phyloP scores from a whole-genome alignment of 2,329 filamentous ascomycete species.

The Dactylellina leptospora region DNA sequence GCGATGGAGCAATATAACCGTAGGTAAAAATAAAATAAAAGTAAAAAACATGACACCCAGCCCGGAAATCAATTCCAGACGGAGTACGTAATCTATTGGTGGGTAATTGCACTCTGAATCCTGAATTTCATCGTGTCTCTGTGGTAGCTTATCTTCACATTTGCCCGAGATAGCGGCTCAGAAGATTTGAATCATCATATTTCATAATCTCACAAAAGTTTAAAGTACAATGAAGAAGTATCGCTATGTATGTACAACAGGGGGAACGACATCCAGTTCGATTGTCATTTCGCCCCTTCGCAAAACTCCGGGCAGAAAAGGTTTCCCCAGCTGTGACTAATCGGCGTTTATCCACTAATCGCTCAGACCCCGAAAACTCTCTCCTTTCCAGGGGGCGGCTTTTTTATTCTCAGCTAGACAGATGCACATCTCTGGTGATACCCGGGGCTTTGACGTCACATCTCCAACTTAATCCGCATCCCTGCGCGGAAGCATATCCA shows the following conservation, averaged over 20 bases:
- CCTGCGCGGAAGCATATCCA: constrained; percentile 31
- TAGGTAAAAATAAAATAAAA: background rate
- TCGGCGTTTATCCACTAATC: constrained; percentile 23
- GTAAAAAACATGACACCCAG: background rate
- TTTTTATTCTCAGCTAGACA: background rate
- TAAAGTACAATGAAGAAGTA: constrained; percentile 1
- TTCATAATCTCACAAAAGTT: background rate
- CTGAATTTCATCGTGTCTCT: background rate
- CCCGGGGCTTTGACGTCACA: constrained; percentile 31
- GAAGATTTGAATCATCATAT: background rate
- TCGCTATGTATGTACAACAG: constrained; percentile 28
- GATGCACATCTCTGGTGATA: too few relatives aligned
- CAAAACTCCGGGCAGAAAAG: constrained; percentile 14
- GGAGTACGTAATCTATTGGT: constrained; percentile 1
- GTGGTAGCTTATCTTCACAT: background rate
- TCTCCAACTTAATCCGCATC: constrained; percentile 14
- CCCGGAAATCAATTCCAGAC: background rate
- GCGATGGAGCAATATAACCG: constrained; percentile 3
- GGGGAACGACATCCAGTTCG: too few relatives aligned
- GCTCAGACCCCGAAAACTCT: constrained; percentile 4
- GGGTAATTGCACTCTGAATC: background rate
- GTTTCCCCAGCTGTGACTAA: constrained; percentile 25
- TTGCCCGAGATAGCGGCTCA: background rate
- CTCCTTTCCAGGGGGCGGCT: background rate
- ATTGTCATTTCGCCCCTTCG: background rate